Evolutionary conservation across 768 basidiomycete species (phyloP).

Genomic region (Cantharellus cinnabarinus): DNA sequence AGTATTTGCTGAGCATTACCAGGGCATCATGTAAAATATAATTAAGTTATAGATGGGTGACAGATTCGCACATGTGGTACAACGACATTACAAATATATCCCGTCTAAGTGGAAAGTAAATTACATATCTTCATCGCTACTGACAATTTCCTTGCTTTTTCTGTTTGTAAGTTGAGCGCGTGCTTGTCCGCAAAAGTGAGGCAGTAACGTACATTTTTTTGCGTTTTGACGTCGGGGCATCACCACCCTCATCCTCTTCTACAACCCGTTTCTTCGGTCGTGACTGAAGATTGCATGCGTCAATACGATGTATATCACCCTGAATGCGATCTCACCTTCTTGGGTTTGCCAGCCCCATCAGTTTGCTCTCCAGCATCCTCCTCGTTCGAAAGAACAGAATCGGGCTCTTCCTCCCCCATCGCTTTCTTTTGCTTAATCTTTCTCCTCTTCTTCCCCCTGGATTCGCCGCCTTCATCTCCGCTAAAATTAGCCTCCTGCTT

Average conservation of each 20-base stretch:
- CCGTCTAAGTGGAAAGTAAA: background rate
- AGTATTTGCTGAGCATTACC: conserved; percentile 46
- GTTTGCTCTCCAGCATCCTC: conserved; percentile 23
- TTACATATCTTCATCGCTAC: conserved; percentile 51
- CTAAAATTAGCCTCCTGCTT: conserved; percentile 22
- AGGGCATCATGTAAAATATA: background rate
- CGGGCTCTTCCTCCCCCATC: conserved; percentile 30
- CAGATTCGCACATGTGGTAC: background rate
- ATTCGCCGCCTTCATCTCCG: conserved; percentile 1
- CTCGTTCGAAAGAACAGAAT: conserved; percentile 50
- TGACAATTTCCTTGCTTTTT: conserved; percentile 76
- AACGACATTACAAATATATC: background rate
- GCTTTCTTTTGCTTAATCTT: conserved; percentile 44
- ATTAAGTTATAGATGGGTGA: background rate
- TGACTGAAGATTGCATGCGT: background rate
- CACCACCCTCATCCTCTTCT: conserved; percentile 61
- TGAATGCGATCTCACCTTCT: conserved; percentile 32
- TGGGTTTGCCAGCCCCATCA: conserved; percentile 26
- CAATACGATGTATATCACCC: background rate
- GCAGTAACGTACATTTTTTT: conserved; percentile 11
- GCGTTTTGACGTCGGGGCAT: conserved; percentile 49
- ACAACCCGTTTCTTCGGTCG: conserved; percentile 52
- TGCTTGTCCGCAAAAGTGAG: background rate
- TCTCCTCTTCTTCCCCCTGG: conserved; percentile 47
- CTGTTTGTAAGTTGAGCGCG: conserved; percentile 20